A percentile compares a stretch with the other conserved stretches of the same genome.
Conservation (phyloP, 176 grass and related monocot species). For the Rhynchospora breviuscula region DNA sequence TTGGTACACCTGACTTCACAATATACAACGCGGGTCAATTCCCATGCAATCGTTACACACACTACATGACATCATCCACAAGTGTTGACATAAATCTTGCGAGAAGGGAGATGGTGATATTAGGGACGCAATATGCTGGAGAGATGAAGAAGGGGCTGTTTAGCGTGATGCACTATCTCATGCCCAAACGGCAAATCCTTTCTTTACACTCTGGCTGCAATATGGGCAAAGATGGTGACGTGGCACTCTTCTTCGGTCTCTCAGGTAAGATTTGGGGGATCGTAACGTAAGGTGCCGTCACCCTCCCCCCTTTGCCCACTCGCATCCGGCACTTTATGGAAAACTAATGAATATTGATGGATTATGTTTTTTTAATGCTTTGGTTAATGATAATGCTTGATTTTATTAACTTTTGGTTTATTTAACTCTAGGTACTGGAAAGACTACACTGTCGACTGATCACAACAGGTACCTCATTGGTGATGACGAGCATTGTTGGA, state of each 20-base stretch:
- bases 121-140: conserved; percentile 97
- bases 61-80: conserved; percentile 98
- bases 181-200: conserved; percentile 89
- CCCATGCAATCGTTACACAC: conserved; percentile 98
- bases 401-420: neutral
- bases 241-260: conserved; percentile 97
- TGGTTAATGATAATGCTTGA: neutral
- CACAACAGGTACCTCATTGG: conserved; percentile 83
- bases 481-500: conserved; percentile 97
- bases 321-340: conserved; percentile 31
- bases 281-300: conserved; percentile 42
- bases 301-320: conserved; percentile 56
- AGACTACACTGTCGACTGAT: conserved; percentile 91
- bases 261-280: conserved; percentile 67
- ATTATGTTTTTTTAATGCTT: neutral
- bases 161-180: conserved; percentile 99
- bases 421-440: conserved; percentile 60
- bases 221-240: conserved; percentile 90
- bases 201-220: conserved; percentile 97
- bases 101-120: conserved; percentile 98
- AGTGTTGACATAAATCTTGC: conserved; percentile 93
- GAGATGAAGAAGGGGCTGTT: conserved; percentile 99
- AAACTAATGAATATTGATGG: conserved; percentile 8
- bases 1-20: conserved; percentile 98
- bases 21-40: conserved; percentile 99